phyloP scores from a whole-genome alignment of 106 monocot species.

The Xerophyta viscosa region DNA sequence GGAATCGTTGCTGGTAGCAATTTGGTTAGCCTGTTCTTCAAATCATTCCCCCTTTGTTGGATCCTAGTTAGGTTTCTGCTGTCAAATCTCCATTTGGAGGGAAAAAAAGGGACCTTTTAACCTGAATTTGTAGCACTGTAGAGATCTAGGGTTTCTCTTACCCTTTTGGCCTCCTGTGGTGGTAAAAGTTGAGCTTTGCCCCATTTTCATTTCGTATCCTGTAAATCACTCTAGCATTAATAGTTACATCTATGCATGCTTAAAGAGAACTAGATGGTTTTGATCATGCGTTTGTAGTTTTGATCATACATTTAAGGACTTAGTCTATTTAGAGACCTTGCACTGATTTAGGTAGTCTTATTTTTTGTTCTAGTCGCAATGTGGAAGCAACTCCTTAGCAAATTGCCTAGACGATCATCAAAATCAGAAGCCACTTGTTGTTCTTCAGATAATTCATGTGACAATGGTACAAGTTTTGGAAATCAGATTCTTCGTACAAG shows the following conservation, averaged over 20 bases:
- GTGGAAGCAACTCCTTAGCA: conserved; percentile 84
- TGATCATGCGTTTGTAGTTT: no score
- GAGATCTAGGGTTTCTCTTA: neutral
- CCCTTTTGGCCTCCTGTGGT: neutral
- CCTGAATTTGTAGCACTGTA: neutral
- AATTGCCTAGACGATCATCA: conserved; percentile 50
- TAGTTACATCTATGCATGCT: neutral
- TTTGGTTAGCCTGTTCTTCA: no score
- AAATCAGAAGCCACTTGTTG: conserved; percentile 26
- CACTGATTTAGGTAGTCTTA: neutral
- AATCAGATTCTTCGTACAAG: conserved; percentile 8
- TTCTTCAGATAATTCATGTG: conserved; percentile 7
- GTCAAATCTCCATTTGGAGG: neutral
- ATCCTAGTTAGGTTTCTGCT: neutral
- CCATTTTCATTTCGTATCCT: neutral
- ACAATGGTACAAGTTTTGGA: conserved; percentile 12
- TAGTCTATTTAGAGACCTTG: neutral
- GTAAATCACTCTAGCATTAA: neutral
- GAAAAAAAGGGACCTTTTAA: neutral
- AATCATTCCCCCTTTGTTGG: no score
- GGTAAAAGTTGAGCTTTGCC: neutral
- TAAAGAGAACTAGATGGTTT: no score
- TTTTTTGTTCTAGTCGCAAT: conserved; percentile 21
- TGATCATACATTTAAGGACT: no score
- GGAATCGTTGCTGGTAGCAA: no score